Conservation (phyloP, 495 filamentous ascomycete species). For the Aspergillus mulundensis region DNA sequence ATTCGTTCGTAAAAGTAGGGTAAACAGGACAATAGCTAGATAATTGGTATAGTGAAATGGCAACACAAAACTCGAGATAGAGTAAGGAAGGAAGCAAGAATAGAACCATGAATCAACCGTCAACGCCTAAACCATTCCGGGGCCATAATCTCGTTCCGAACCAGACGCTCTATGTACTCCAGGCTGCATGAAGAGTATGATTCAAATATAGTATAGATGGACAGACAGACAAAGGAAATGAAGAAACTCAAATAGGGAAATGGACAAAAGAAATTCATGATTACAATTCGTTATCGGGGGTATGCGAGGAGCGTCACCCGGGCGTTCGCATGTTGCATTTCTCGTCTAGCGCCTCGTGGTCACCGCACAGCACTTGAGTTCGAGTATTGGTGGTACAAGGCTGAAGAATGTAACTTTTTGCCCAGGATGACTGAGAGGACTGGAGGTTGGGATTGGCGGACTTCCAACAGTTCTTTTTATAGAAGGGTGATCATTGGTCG, state of each 20-base stretch:
- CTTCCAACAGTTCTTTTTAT: background rate
- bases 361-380: background rate
- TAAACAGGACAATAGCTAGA: background rate
- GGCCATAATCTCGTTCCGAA: background rate
- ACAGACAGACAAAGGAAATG: background rate
- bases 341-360: background rate
- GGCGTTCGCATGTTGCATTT: background rate
- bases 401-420: background rate
- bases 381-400: slow-evolving; percentile 2
- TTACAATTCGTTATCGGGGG: background rate
- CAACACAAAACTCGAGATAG: background rate
- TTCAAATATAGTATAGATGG: background rate
- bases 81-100: background rate
- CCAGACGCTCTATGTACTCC: background rate
- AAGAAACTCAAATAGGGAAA: background rate
- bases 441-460: background rate
- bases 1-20: background rate
- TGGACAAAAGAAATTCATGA: background rate
- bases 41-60: background rate
- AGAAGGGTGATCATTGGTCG: background rate
- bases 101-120: no score
- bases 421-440: background rate
- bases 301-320: background rate
- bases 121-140: background rate
- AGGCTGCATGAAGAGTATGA: background rate